These are phyloP conservation scores for Nakaseomyces uthaithaninus DNA, from an alignment of 1,139 yeast species.

Conservation along the genomic window DNA sequence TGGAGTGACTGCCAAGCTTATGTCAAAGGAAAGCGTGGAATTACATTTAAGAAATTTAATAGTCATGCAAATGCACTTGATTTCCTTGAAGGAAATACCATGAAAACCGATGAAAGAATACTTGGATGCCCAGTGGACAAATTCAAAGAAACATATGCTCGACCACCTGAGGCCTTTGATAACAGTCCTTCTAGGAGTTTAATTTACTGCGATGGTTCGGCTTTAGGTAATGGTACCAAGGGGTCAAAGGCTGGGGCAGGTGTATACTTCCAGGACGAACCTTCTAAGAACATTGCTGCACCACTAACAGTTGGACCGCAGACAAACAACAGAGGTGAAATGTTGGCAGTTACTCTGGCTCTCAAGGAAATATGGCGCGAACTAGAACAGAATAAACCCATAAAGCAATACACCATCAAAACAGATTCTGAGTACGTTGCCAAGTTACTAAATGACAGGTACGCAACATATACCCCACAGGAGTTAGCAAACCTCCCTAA, in stretches of 20 bases:
- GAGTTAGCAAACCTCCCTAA: slow-evolving; percentile 28
- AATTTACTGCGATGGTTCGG: slow-evolving; percentile 69
- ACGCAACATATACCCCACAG: slow-evolving; percentile 33
- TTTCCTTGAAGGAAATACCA: slow-evolving; percentile 26
- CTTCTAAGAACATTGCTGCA: slow-evolving; percentile 46
- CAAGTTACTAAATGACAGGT: slow-evolving; percentile 45
- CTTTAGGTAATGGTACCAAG: slow-evolving; percentile 44
- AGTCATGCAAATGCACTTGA: slow-evolving; percentile 34
- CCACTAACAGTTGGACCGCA: slow-evolving; percentile 43
- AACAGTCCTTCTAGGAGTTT: slow-evolving; percentile 2
- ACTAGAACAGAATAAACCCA: slow-evolving; percentile 30
- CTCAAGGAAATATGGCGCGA: slow-evolving; percentile 35
- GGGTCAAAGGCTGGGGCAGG: slow-evolving; percentile 60
- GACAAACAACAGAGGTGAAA: slow-evolving; percentile 79
- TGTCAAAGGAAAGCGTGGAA: slow-evolving; percentile 41
- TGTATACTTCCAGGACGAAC: slow-evolving; percentile 54
- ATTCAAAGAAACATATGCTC: slow-evolving; percentile 10
- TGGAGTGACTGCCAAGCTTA: slow-evolving; percentile 43
- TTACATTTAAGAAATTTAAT: slow-evolving; percentile 42
- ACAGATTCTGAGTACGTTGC: slow-evolving; percentile 53
- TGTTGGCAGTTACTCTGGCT: slow-evolving; percentile 57
- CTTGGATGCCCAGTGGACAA: slow-evolving; percentile 16
- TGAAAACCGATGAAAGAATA: slow-evolving; percentile 17
- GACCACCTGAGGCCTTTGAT: neutral
- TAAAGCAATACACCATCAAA: slow-evolving; percentile 31